Evolutionary conservation across 352 stramenopile genomes (phyloP).

Genomic region (Blastocystis hominis): DNA sequence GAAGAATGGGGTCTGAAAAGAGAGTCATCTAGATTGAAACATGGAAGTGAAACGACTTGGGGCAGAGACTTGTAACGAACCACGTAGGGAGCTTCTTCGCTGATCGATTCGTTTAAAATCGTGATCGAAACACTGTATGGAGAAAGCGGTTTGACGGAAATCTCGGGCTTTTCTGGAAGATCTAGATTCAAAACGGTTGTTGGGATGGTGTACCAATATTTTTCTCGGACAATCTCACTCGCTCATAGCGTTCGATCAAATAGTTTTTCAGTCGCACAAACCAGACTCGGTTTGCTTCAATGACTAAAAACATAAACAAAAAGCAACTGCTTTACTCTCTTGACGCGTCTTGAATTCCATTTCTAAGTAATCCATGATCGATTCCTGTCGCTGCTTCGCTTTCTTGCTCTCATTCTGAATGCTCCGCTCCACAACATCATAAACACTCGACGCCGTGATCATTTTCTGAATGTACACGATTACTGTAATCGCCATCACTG

Average conservation of each 20-base stretch:
- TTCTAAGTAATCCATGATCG: background rate
- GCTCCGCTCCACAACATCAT: background rate
- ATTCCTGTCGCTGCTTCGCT: background rate
- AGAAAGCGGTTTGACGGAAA: background rate
- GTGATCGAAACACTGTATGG: background rate
- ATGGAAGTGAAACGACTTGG: background rate
- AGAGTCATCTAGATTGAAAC: background rate
- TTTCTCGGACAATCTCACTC: background rate
- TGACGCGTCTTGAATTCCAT: background rate
- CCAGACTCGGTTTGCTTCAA: conserved; percentile 34
- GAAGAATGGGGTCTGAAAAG: background rate
- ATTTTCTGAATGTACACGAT: conserved; percentile 53
- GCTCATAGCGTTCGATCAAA: conserved; percentile 11
- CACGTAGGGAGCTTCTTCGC: conserved; percentile 12
- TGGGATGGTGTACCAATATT: background rate
- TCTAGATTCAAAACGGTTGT: background rate
- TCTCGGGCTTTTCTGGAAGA: background rate
- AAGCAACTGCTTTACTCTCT: background rate
- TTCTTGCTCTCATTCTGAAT: background rate
- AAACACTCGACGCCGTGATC: background rate
- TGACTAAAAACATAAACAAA: background rate
- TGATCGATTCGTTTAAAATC: background rate
- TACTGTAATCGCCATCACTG: conserved; percentile 43
- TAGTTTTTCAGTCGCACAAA: conserved; percentile 49
- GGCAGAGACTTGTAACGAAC: conserved; percentile 7